Evolutionary conservation across 139 green algal species (phyloP), one percentile per base, ranked within the genome.

Genomic region (Asterochloris erici): DNA sequence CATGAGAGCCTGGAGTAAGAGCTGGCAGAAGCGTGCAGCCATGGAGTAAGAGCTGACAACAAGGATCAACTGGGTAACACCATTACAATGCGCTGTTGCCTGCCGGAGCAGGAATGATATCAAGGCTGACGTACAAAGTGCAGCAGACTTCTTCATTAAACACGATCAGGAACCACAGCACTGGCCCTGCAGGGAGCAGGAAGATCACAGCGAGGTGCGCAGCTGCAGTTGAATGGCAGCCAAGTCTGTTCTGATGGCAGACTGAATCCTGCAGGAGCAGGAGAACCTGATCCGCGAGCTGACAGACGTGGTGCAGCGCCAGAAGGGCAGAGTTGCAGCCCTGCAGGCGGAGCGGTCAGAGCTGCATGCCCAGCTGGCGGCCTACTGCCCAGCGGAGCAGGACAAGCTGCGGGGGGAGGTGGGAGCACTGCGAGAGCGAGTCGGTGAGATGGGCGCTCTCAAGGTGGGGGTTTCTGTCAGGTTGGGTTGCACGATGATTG

Each of bases 251-350:
- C 38, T 63, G 19, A 14, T 12, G 29, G 38, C 21, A 63, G 81
- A 10, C 27, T 78, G 54, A n/a, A 38, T 26, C 54, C 14, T 27
- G 66, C 85, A 88, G 85, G 85, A 87, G 78, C 70, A 79, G 11
- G 82, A 87, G 79, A 74, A 38, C 2, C 27, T 83, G 61, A 73
- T 85, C 27, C 62, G 29, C 10, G 83, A 89, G 83, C 79, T 89
- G 4, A 85, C 82, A 14, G 79, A 86, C 26, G 83, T 89, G 68
- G 75, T 87, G 76, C 83, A 82, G 77, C 83, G 83, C 38, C 86
- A 89, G 79, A 89, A 89, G 83, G 78, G 83, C 14, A 74, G 83
- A 54, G 69, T 89, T 62, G 74, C 78, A 16, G 71, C 77, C 12
- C 68, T 88, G n/a, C 75, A 84, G 26, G 74, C 84, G 27, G 86